Evolutionary conservation across 2,329 filamentous ascomycete genomes (phyloP).

Genomic region (Ascochyta lentis): DNA sequence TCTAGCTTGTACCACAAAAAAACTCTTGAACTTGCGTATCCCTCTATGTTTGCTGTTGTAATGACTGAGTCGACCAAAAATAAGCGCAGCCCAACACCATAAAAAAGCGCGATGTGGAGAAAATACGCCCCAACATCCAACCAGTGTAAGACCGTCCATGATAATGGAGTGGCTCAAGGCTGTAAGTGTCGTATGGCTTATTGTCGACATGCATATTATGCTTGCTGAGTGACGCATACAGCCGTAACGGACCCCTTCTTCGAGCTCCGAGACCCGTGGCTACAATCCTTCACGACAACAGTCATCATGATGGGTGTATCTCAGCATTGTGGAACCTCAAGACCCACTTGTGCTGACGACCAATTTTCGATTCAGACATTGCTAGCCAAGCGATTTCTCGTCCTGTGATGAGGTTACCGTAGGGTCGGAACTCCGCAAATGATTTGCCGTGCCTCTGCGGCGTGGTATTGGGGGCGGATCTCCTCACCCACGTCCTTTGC

Average conservation of each 20-base stretch:
- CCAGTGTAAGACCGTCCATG: too few species aligned
- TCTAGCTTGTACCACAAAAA: not conserved
- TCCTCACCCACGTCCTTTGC: constrained; percentile 1
- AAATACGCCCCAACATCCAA: too few species aligned
- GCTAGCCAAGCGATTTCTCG: not conserved
- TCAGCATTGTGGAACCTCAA: not conserved
- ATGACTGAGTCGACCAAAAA: too few species aligned
- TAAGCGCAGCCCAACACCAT: too few species aligned
- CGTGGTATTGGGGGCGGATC: constrained; percentile 6
- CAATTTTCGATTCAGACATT: not conserved
- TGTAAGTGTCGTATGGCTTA: too few species aligned
- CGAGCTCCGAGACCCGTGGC: not conserved
- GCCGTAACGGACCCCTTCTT: not conserved
- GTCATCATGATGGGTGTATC: not conserved
- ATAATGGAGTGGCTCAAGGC: too few species aligned
- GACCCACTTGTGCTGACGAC: constrained; percentile 9
- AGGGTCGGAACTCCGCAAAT: not conserved
- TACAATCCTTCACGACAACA: not conserved
- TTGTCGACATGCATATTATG: too few species aligned
- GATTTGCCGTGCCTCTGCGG: not conserved
- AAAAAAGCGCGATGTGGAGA: too few species aligned
- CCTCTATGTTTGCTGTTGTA: too few species aligned
- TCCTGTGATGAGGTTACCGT: not conserved
- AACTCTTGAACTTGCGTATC: too few species aligned
- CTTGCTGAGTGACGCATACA: not conserved